Conservation (phyloP, 2,329 filamentous ascomycete genomes). For the Pleomassaria siparia region DNA sequence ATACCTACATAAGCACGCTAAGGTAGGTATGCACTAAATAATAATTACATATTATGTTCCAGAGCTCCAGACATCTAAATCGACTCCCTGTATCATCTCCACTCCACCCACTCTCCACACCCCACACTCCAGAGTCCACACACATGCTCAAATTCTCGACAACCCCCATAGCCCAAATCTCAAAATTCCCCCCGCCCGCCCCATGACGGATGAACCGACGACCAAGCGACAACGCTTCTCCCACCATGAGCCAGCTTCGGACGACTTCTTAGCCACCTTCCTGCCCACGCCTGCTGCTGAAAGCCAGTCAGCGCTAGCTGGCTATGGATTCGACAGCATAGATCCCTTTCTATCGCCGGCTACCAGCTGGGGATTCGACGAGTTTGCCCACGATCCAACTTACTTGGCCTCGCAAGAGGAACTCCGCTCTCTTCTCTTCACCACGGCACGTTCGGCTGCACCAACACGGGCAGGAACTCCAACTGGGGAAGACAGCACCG, state of each 20-base stretch:
- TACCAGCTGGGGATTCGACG: slow-evolving; percentile 29
- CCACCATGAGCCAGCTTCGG: slow-evolving; percentile 5
- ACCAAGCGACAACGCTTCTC: slow-evolving; percentile 15
- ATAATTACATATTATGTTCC: too few species aligned
- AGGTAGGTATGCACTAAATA: too few species aligned
- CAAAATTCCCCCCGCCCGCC: background rate
- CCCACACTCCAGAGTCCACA: too few species aligned
- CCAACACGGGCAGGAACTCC: slow-evolving; percentile 28
- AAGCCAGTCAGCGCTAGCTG: background rate
- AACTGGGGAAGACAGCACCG: slow-evolving; percentile 12
- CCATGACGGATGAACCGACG: slow-evolving; percentile 15
- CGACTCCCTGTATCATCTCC: too few species aligned
- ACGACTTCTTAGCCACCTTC: slow-evolving; percentile 7
- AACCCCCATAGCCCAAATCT: background rate
- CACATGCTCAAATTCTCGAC: too few species aligned
- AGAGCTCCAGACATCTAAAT: too few species aligned
- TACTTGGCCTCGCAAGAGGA: slow-evolving; percentile 34
- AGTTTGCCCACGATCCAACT: slow-evolving; percentile 29
- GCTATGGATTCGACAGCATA: slow-evolving; percentile 14
- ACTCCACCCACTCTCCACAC: too few species aligned
- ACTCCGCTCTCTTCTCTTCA: slow-evolving; percentile 29
- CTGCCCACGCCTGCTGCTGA: slow-evolving; percentile 7
- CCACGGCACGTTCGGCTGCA: slow-evolving; percentile 28
- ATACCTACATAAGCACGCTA: too few species aligned
- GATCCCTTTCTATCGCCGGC: slow-evolving; percentile 27